Base-by-base conservation (phyloP, 805 yeast genomes). In the Ogataea polymorpha region DNA sequence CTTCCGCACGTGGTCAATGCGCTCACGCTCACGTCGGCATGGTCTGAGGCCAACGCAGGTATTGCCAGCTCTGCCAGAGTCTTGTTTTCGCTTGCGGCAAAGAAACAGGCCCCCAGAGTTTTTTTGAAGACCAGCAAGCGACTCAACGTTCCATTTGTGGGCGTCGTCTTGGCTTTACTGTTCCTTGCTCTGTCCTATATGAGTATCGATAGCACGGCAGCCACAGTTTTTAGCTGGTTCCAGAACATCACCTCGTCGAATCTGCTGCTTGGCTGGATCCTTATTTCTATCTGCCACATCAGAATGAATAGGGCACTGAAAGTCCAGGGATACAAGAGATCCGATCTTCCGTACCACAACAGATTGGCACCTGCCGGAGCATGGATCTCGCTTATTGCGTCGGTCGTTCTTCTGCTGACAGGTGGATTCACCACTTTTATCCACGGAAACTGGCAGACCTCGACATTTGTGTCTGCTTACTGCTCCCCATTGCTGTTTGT, bases 1-100 rank as follows among this genome's bases (percentile, higher is more conserved):
- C 64, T 85, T 47, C 89, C 86, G 31, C 80, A 79, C 48, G 74
- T 86, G 33, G 71, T 86, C 55, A 86, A 86, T 57, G 88, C 80
- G 2, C 77, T 82, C 56, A 80, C 85, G 10, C 45, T 68, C 12
- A 48, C 60, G 5, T 56, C 65, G 13, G 66, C 66, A 11, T 70
- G 63, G 35, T 49, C 88, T 9, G 88, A 88, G 33, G 83, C 84
- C 11, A 84, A 82, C 63, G 75, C 84, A 3, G 84, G 76, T 59
- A 65, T 82, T 54, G 79, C 79, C 59, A 75, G 76, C 54, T 79
- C 81, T 34, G 78, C 89, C 13, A 72, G 91, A 69, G 74, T 82
- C 4, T 61, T 83, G 24, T 82, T 78, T 55, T 80, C 84, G 15
- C 66, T 84, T 51, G 79, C 90, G 1, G 67, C 75, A 37, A 81